Conservation (phyloP, 768 basidiomycete genomes). For the Tephrocybe sp. region DNA sequence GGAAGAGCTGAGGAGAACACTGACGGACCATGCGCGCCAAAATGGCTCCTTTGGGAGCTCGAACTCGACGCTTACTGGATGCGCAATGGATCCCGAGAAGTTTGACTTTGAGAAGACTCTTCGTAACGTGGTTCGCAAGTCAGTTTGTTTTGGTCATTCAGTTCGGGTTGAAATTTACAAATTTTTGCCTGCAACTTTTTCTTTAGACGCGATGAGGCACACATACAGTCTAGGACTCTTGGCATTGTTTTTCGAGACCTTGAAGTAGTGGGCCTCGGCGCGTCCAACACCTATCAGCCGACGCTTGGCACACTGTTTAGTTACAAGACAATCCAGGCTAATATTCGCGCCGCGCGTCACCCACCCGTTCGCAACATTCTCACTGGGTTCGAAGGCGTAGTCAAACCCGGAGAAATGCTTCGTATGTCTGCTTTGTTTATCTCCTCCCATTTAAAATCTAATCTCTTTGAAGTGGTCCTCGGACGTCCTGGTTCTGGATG, state of each 20-base stretch:
- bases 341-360: conserved; percentile 46
- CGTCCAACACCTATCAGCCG: conserved; percentile 41
- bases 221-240: conserved; percentile 33
- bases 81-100: conserved; percentile 21
- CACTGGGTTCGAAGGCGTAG: conserved; percentile 58
- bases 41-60: conserved; percentile 14
- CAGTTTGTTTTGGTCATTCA: conserved; percentile 3
- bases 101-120: conserved; percentile 32
- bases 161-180: neutral
- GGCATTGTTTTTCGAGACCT: conserved; percentile 54
- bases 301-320: conserved; percentile 57
- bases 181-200: no score
- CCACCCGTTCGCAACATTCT: conserved; percentile 68
- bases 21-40: conserved; percentile 15
- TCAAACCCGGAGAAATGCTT: conserved; percentile 76
- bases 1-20: conserved; percentile 22
- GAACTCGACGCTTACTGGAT: conserved; percentile 18
- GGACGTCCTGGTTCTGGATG: conserved; percentile 90
- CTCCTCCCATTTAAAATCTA: neutral
- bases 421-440: conserved; percentile 40
- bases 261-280: conserved; percentile 49
- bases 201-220: conserved; percentile 15
- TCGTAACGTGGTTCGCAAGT: conserved; percentile 25
- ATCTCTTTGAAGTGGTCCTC: conserved; percentile 59
- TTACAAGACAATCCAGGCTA: conserved; percentile 35